phyloP scores from a whole-genome alignment of 2,329 filamentous ascomycete genomes.

The Monilinia fructigena region DNA sequence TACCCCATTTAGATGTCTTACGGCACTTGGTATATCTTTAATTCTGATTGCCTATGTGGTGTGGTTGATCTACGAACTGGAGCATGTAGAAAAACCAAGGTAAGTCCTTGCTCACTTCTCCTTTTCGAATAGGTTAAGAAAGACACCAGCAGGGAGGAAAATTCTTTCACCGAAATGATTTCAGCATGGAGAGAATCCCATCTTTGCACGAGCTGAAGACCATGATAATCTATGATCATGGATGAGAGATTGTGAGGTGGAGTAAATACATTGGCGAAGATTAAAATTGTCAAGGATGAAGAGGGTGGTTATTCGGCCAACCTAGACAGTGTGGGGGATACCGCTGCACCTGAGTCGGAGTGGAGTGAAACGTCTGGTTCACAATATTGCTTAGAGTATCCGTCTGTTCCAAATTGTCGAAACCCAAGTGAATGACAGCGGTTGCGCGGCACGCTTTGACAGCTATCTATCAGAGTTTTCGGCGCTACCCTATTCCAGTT shows the following conservation, averaged over 20 bases:
- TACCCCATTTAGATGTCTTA: background rate
- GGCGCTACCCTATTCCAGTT: slow-evolving; percentile 1
- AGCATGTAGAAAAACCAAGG: background rate
- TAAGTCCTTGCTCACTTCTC: background rate
- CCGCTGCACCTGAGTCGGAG: background rate
- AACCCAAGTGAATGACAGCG: slow-evolving; percentile 14
- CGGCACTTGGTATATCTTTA: background rate
- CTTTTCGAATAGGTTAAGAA: background rate
- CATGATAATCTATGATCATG: background rate
- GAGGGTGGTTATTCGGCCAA: background rate
- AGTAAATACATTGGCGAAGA: background rate
- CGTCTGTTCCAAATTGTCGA: background rate
- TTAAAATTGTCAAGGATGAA: background rate
- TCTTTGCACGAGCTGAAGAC: background rate
- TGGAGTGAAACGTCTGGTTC: slow-evolving; percentile 4
- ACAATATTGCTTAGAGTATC: background rate
- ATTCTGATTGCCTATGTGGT: background rate
- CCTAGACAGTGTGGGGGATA: background rate
- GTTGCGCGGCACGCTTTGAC: slow-evolving; percentile 14
- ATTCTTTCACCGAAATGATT: background rate
- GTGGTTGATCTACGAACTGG: slow-evolving; percentile 5
- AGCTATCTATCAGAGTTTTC: background rate
- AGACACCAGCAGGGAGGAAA: background rate
- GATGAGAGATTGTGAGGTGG: background rate
- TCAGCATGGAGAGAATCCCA: background rate